Base-by-base conservation (phyloP, 345 rosid genomes). In the Psidium guajava region DNA sequence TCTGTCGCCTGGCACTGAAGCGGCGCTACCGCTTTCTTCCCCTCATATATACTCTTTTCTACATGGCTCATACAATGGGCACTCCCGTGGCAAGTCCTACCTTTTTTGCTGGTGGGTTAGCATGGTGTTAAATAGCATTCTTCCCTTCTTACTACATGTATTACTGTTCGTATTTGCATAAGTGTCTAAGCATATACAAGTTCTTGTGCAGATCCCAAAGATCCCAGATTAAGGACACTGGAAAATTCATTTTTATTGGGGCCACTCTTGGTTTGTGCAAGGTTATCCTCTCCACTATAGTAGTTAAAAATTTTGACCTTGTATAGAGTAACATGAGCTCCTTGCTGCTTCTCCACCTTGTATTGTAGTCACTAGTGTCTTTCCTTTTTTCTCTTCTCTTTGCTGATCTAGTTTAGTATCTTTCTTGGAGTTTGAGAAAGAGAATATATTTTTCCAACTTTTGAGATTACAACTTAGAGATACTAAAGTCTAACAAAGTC, bases 171-270 rank as follows among this genome's bases (percentile, higher is more conserved):
- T 53, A 28, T 85, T 24, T 74, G 80, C 25, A 8, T 69, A 9
- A 47, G 47, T 69, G 2, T 69, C 47, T 69, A 69, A 69, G 51
- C 53, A 54, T 50, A 16, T 50, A 14, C 73, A 83, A 54, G 77
- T 89, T 59, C 82, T 51, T 83, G 6, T 92, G 92, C 91, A 96
- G 98, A 96, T 88, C 86, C 95, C 42, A 89, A 92, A 93, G 99
- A 94, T 91, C 91, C 91, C 74, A 89, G 89, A 32, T 88, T 96
- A 83, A 91, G 98, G 91, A 92, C 88, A 55, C 80, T 92, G 86
- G 99, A 95, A 87, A 95, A 89, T 74, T 94, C 94, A 80, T 96
- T 96, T 91, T 91, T 96, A 28, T 86, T 96, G 94, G 99, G 99
- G 40, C 90, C 99, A 3, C 90, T 94, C 88, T 89, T 96, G 73